These are phyloP conservation scores for Pestalotiopsis sp. DNA, from an alignment of 2,329 filamentous ascomycete species.

Conservation along the genomic window DNA sequence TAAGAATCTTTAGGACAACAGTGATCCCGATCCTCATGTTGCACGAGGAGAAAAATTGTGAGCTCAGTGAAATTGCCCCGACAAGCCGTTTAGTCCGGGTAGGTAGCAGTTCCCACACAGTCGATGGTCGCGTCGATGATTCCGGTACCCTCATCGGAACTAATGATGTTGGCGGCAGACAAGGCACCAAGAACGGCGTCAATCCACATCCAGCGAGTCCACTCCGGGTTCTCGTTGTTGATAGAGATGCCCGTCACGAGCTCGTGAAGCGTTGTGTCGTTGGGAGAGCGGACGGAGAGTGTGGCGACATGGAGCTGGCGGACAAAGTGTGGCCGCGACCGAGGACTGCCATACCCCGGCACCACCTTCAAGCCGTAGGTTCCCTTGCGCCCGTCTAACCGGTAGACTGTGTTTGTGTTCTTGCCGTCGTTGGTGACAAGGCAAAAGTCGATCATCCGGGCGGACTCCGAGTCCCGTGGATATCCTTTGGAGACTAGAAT, in stretches of 20 bases:
- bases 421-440: conserved; percentile 32
- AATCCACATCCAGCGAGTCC: conserved; percentile 18
- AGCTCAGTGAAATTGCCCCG: not conserved
- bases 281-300: conserved; percentile 2
- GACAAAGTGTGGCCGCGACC: conserved; percentile 30
- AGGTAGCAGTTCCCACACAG: conserved; percentile 5
- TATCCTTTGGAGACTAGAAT: conserved; percentile 34
- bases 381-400: conserved; percentile 29
- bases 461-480: conserved; percentile 31
- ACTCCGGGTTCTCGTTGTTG: conserved; percentile 18
- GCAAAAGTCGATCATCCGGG: conserved; percentile 31
- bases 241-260: conserved; percentile 8
- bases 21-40: not conserved
- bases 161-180: conserved; percentile 13
- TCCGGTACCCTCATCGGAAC: conserved; percentile 11
- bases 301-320: conserved; percentile 23
- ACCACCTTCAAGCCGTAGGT: conserved; percentile 26
- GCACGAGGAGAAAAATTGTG: not conserved
- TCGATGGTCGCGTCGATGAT: conserved; percentile 17
- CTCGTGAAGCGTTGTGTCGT: conserved; percentile 15
- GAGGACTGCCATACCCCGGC: conserved; percentile 27
- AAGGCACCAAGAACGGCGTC: conserved; percentile 16
- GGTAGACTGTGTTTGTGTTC: conserved; percentile 31
- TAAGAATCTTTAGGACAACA: not conserved
- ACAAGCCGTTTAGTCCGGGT: not conserved